Evolutionary conservation across 768 basidiomycete species (phyloP).

Genomic region (Leccinellum luteum): DNA sequence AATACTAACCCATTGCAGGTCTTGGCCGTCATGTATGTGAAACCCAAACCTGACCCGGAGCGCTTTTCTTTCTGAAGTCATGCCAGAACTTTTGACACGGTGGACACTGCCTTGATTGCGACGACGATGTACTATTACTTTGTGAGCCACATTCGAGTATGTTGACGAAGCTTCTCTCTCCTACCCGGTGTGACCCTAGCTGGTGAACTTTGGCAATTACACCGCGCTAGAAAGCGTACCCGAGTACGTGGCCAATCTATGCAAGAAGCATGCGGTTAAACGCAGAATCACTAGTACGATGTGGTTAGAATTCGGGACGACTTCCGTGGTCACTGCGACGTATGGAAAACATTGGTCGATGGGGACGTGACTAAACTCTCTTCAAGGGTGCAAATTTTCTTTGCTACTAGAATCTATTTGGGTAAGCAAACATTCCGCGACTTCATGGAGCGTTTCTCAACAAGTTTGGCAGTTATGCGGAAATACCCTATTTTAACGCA

Average conservation of each 20-base stretch:
- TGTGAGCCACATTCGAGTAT: neutral
- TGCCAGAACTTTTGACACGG: neutral
- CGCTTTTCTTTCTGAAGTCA: neutral
- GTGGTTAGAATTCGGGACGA: constrained; percentile 3
- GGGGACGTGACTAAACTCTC: neutral
- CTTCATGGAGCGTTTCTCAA: neutral
- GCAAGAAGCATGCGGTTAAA: neutral
- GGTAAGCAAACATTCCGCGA: neutral
- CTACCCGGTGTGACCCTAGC: neutral
- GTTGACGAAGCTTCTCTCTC: neutral
- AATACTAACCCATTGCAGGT: constrained; percentile 1
- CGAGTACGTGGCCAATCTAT: neutral
- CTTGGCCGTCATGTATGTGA: neutral
- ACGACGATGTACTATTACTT: neutral
- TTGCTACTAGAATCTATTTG: constrained; percentile 8
- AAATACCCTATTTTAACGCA: constrained; percentile 2
- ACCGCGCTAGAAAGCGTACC: neutral
- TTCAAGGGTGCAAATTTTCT: constrained; percentile 7
- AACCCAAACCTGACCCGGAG: neutral
- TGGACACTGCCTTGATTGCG: neutral
- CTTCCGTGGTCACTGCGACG: neutral
- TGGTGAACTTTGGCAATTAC: constrained; percentile 4
- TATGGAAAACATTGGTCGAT: neutral
- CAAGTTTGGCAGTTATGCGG: constrained; percentile 1
- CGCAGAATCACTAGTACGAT: neutral